Evolutionary conservation across 139 green algal species (phyloP).

Genomic region (Zygnema cylindricum): DNA sequence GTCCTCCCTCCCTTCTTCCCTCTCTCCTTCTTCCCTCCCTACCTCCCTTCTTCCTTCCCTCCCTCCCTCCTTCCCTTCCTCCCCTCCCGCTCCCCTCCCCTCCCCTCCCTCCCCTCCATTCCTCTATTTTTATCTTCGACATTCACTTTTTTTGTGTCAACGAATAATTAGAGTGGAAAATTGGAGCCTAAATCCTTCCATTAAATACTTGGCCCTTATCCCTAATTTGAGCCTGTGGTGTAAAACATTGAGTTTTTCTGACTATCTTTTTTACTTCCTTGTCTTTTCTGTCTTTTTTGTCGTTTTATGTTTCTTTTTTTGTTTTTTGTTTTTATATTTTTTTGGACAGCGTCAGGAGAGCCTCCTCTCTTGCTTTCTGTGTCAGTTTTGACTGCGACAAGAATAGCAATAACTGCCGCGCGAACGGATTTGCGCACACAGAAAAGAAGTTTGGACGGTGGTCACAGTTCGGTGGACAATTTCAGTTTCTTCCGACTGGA

Average conservation of each 20-base stretch:
- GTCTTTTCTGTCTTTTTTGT: not conserved
- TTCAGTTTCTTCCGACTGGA: conserved; percentile 17
- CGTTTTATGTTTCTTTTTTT: not conserved
- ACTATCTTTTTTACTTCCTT: not conserved
- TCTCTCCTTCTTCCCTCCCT: no score
- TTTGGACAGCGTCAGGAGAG: conserved; percentile 47
- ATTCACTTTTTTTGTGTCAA: not conserved
- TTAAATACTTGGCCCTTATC: not conserved
- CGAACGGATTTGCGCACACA: not conserved
- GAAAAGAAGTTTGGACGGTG: not conserved
- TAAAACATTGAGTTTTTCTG: not conserved
- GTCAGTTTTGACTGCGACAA: conserved; percentile 25
- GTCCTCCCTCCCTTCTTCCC: no score
- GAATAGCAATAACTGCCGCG: conserved; percentile 18
- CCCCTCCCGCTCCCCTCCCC: not conserved
- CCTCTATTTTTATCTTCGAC: not conserved
- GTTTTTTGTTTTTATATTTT: no score
- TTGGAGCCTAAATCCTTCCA: not conserved
- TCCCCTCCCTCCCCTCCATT: not conserved
- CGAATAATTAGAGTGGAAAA: not conserved
- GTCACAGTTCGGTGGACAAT: not conserved
- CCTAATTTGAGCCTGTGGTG: not conserved
- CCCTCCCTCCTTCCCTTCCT: not conserved
- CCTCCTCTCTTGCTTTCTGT: conserved; percentile 28
- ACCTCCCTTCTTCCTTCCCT: conserved; percentile 3